A percentile compares a stretch with the other conserved stretches of the same genome.
Conservation (phyloP, 2,329 filamentous ascomycete genomes). For the Stemphylium lycopersici region DNA sequence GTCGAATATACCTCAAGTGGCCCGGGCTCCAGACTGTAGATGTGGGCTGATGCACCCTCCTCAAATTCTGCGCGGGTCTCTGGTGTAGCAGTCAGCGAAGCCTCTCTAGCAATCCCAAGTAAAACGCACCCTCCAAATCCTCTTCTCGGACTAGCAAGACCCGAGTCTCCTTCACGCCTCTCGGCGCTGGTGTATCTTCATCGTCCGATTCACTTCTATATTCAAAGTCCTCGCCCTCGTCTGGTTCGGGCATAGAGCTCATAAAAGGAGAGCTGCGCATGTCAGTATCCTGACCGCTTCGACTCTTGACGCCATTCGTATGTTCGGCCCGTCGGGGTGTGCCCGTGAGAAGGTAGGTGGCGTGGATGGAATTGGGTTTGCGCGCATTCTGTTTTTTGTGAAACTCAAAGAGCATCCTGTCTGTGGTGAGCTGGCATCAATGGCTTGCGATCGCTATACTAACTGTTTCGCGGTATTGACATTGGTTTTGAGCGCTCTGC, state of each 20-base stretch:
- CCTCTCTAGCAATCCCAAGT: not conserved
- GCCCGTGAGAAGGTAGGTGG: slow-evolving; percentile 89
- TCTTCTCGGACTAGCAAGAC: slow-evolving; percentile 76
- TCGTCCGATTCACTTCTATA: slow-evolving; percentile 26
- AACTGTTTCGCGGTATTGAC: slow-evolving; percentile 90
- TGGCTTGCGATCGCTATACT: slow-evolving; percentile 31
- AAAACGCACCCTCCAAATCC: slow-evolving; percentile 66
- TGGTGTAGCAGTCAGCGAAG: slow-evolving; percentile 46
- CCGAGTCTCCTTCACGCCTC: slow-evolving; percentile 58
- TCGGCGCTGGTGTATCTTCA: slow-evolving; percentile 50
- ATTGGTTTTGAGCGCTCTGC: slow-evolving; percentile 81
- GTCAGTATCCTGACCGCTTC: slow-evolving; percentile 68
- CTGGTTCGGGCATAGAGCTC: slow-evolving; percentile 65
- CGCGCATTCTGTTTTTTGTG: slow-evolving; percentile 77
- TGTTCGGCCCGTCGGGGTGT: slow-evolving; percentile 54
- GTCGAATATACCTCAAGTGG: slow-evolving; percentile 64
- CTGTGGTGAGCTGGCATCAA: slow-evolving; percentile 22
- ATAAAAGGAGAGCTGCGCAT: slow-evolving; percentile 72
- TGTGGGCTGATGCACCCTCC: slow-evolving; percentile 76
- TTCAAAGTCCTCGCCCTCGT: slow-evolving; percentile 38
- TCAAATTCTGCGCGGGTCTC: slow-evolving; percentile 72
- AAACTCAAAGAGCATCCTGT: slow-evolving; percentile 86
- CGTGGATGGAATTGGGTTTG: slow-evolving; percentile 76
- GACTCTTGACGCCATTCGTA: slow-evolving; percentile 48
- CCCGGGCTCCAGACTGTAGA: slow-evolving; percentile 82